phyloP scores from a whole-genome alignment of 192 early-diverging fungal genomes.

The Coemansia sp. region DNA sequence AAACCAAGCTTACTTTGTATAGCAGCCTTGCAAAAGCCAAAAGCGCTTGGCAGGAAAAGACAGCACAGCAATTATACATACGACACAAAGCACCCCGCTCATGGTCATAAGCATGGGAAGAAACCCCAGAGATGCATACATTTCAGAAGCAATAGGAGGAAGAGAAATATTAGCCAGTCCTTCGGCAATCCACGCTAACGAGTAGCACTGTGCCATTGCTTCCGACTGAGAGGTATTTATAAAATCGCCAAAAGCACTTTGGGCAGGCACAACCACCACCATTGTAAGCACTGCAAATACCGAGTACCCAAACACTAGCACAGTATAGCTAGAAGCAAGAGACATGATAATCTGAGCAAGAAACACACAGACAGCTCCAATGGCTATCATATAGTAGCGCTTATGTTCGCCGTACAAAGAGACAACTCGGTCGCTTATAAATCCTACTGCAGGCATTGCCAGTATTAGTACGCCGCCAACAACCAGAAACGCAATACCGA shows the following conservation, averaged over 20 bases:
- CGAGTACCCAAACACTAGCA: conserved; percentile 39
- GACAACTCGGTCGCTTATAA: conserved; percentile 25
- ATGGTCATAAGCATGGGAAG: conserved; percentile 38
- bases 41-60: conserved; percentile 19
- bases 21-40: conserved; percentile 5
- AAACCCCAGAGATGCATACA: conserved; percentile 32
- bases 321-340: conserved; percentile 25
- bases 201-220: conserved; percentile 52
- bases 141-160: conserved; percentile 30
- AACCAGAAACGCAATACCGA: conserved; percentile 43
- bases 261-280: conserved; percentile 46
- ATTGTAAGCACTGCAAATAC: conserved; percentile 45
- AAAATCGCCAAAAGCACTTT: conserved; percentile 52
- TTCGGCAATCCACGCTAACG: conserved; percentile 46
- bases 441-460: conserved; percentile 44
- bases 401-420: conserved; percentile 28
- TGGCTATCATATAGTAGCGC: conserved; percentile 47
- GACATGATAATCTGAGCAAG: conserved; percentile 26
- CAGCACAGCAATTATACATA: conserved; percentile 22
- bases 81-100: conserved; percentile 30
- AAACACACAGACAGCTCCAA: conserved; percentile 21
- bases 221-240: conserved; percentile 35
- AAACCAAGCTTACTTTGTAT: neutral
- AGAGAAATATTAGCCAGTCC: conserved; percentile 44
- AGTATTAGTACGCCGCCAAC: conserved; percentile 44